Conservation (phyloP, 2,329 filamentous ascomycete species). For the Xylariaceae sp. region DNA sequence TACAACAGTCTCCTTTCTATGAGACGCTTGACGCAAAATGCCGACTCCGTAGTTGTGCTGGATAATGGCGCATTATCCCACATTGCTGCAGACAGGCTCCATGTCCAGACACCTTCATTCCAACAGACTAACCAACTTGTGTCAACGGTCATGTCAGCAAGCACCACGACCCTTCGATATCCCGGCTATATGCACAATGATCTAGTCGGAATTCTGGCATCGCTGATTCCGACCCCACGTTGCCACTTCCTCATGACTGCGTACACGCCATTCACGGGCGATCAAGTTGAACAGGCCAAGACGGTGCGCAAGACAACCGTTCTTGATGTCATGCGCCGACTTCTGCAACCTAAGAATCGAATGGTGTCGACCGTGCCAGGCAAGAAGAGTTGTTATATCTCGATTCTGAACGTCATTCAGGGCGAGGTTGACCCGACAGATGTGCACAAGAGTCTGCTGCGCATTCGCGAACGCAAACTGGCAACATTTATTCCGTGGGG, state of each 20-base stretch:
- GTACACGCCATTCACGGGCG: conserved; percentile 95
- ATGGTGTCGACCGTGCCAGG: conserved; percentile 96
- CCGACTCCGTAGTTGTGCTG: conserved; percentile 93
- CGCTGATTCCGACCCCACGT: conserved; percentile 89
- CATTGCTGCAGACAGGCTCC: conserved; percentile 89
- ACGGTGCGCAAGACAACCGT: conserved; percentile 98
- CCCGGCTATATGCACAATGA: conserved; percentile 99
- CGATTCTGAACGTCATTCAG: conserved; percentile 97
- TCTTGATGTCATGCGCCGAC: conserved; percentile 89
- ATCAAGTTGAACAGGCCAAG: conserved; percentile 94
- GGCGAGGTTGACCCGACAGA: conserved; percentile 97
- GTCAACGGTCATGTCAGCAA: conserved; percentile 97
- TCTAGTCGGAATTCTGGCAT: conserved; percentile 92
- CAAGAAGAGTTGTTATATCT: conserved; percentile 98
- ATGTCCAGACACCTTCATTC: conserved; percentile 93
- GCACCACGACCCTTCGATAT: conserved; percentile 92
- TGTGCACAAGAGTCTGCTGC: conserved; percentile 94
- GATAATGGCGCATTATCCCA: conserved; percentile 92
- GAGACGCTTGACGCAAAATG: conserved; percentile 87
- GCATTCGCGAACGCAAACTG: conserved; percentile 87
- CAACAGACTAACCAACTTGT: conserved; percentile 97
- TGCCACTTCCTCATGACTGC: conserved; percentile 98
- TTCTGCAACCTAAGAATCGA: conserved; percentile 96
- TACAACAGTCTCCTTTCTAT: conserved; percentile 96
- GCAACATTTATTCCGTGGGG: conserved; percentile 99